Evolutionary conservation across 139 green algal species (phyloP).

Genomic region (Volvox reticuliferus): DNA sequence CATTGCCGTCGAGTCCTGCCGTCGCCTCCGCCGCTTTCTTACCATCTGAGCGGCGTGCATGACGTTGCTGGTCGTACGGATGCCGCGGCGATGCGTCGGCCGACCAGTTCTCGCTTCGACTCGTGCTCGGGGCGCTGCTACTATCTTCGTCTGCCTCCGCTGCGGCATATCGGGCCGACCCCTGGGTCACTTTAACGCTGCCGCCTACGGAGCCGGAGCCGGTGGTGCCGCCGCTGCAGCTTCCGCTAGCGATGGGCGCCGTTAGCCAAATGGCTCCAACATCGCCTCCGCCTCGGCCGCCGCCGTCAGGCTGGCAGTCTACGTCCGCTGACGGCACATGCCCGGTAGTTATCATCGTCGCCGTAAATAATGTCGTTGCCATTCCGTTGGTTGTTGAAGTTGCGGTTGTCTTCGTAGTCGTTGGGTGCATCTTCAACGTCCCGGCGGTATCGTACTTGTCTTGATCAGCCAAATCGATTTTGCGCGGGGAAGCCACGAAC

Average conservation of each 20-base stretch:
- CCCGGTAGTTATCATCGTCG: neutral
- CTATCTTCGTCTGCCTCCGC: neutral
- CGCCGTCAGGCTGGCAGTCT: neutral
- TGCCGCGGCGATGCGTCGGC: neutral
- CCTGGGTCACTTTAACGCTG: neutral
- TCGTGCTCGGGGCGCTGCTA: neutral
- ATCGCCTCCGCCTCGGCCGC: neutral
- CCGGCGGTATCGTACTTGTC: neutral
- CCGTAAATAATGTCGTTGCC: neutral
- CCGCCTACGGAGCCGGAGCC: neutral
- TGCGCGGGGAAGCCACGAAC: too few species aligned
- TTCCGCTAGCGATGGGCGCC: neutral
- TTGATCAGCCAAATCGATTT: neutral
- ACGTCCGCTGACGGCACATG: neutral
- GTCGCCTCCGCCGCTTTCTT: neutral
- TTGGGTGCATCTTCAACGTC: too few species aligned
- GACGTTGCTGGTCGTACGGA: neutral
- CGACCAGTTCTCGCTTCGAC: conserved; percentile 8
- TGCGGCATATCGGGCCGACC: neutral
- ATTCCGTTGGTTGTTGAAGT: neutral
- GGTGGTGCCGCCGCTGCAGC: neutral
- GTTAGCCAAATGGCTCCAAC: neutral
- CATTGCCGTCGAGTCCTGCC: neutral
- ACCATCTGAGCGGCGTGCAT: neutral
- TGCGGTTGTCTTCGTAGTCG: neutral